These are phyloP conservation scores for Parathielavia appendiculata DNA, from an alignment of 495 filamentous ascomycete genomes.

Conservation along the genomic window DNA sequence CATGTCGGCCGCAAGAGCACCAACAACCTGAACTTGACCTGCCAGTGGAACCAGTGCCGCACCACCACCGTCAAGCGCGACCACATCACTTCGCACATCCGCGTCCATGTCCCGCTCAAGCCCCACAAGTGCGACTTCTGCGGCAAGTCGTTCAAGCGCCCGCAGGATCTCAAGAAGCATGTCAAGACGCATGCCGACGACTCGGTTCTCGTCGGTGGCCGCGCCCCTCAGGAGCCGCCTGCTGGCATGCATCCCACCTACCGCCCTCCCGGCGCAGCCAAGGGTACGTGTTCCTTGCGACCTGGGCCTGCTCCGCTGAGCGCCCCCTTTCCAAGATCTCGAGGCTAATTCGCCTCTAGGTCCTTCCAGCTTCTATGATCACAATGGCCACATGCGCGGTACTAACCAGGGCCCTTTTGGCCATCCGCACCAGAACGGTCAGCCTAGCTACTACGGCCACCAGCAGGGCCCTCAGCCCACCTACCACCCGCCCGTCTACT, in stretches of 20 bases:
- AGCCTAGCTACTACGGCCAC: conserved; percentile 50
- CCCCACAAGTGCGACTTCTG: conserved; percentile 99
- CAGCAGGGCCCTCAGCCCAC: conserved; percentile 57
- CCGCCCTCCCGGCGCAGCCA: conserved; percentile 42
- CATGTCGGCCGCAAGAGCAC: conserved; percentile 98
- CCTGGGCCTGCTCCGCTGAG: too few relatives aligned
- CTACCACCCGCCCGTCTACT: conserved; percentile 57
- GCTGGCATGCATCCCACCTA: conserved; percentile 57
- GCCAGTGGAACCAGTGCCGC: conserved; percentile 93
- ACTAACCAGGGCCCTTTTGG: conserved; percentile 49
- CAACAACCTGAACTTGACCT: conserved; percentile 96
- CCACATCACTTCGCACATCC: conserved; percentile 98
- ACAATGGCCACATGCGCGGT: conserved; percentile 52
- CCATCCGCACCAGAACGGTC: conserved; percentile 45
- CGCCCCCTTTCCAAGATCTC: conserved; percentile 13
- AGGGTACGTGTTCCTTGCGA: conserved; percentile 50
- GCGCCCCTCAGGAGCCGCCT: conserved; percentile 64
- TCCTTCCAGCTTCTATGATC: conserved; percentile 53
- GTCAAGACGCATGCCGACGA: conserved; percentile 99
- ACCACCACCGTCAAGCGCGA: conserved; percentile 98
- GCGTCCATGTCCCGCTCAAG: conserved; percentile 95
- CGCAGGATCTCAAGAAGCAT: conserved; percentile 98
- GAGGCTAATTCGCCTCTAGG: conserved; percentile 49
- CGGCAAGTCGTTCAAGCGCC: conserved; percentile 97
- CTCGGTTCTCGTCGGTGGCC: conserved; percentile 71